Evolutionary conservation across 169 alveolate species (phyloP).

Genomic region (Eimeria tenella): DNA sequence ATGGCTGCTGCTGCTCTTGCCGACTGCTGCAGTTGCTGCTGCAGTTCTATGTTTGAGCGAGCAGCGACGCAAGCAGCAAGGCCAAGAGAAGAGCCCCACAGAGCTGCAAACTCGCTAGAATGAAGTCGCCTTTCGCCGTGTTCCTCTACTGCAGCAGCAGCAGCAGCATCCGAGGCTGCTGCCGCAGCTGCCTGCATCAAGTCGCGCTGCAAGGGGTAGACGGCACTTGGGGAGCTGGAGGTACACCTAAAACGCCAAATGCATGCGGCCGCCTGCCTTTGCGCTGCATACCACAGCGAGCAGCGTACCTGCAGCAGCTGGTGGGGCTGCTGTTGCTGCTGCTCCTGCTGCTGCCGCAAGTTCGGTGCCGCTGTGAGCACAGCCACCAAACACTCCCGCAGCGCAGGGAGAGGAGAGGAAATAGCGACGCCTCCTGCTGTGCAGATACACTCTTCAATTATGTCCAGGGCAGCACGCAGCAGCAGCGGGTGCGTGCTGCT

Average conservation of each 20-base stretch:
- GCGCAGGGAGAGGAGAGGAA: neutral
- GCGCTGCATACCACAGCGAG: conserved; percentile 52
- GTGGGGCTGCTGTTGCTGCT: neutral
- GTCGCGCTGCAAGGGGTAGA: neutral
- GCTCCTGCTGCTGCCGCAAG: conserved; percentile 31
- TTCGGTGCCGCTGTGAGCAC: neutral
- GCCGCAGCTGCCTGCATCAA: conserved; percentile 48
- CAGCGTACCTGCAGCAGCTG: conserved; percentile 2
- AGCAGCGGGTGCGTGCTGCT: conserved; percentile 53
- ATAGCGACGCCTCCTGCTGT: conserved; percentile 6
- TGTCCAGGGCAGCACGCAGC: conserved; percentile 53
- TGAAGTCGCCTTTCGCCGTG: neutral
- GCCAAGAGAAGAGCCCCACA: conserved; percentile 57
- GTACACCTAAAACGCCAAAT: conserved; percentile 35
- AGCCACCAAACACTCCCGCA: neutral
- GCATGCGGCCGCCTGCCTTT: conserved; percentile 71
- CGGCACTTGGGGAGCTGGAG: neutral
- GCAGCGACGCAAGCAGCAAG: conserved; percentile 45
- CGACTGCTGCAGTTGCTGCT: conserved; percentile 33
- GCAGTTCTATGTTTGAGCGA: conserved; percentile 1
- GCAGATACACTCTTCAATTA: neutral
- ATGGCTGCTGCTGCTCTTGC: neutral
- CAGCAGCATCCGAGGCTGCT: neutral
- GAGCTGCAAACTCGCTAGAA: neutral
- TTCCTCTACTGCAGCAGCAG: neutral